Evolutionary conservation across 2,329 filamentous ascomycete species (phyloP).

Genomic region (Coniochaeta sp.): DNA sequence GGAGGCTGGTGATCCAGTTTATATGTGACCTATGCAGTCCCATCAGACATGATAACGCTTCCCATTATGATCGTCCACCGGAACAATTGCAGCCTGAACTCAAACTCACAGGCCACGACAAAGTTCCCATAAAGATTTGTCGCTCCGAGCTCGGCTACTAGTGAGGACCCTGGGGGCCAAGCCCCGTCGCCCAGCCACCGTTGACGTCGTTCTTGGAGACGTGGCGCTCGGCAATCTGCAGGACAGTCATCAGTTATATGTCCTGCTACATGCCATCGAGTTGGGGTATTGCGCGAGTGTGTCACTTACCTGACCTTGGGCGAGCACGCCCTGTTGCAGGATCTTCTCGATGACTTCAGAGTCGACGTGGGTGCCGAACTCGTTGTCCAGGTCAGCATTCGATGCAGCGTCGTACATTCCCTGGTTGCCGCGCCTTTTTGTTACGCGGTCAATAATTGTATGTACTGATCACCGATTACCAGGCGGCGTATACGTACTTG

Average conservation of each 20-base stretch:
- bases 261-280: too few species aligned
- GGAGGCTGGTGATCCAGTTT: too few species aligned
- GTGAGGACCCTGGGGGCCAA: conserved; percentile 21
- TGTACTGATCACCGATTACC: conserved; percentile 62
- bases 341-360: conserved; percentile 81
- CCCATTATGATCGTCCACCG: too few species aligned
- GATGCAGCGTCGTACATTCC: conserved; percentile 72
- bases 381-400: conserved; percentile 67
- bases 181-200: conserved; percentile 16
- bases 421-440: conserved; percentile 71
- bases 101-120: conserved; percentile 22
- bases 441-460: conserved; percentile 56
- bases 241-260: not conserved
- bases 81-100: conserved; percentile 56
- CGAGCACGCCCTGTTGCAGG: conserved; percentile 64
- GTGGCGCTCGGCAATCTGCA: conserved; percentile 44
- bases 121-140: not conserved
- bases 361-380: conserved; percentile 76
- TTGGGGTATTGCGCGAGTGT: conserved; percentile 56
- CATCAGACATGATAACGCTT: too few species aligned
- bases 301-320: conserved; percentile 47
- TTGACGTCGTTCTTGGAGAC: conserved; percentile 47
- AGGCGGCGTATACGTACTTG: conserved; percentile 55
- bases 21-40: too few species aligned
- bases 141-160: conserved; percentile 18